Conservation (phyloP, 164 flowering plant genomes). For the Brasenia schreberi region DNA sequence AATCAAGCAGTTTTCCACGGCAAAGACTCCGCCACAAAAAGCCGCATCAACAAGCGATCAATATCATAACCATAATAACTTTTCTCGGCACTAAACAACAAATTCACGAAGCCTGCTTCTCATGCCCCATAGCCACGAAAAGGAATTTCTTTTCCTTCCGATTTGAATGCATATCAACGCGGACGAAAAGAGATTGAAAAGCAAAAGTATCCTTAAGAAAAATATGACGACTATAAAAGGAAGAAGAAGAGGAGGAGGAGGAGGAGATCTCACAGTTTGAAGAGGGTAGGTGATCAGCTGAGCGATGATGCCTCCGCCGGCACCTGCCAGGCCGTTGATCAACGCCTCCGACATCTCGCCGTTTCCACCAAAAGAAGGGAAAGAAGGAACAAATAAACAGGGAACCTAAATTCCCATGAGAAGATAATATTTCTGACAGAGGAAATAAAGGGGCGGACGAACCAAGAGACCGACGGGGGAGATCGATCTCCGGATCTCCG, state of each 20-base stretch:
- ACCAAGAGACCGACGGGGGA: neutral
- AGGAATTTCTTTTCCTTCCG: neutral
- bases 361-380: conserved; percentile 4
- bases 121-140: neutral
- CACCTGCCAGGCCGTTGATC: conserved; percentile 96
- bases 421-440: neutral
- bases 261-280: conserved; percentile 45
- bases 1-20: no score
- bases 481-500: neutral
- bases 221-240: neutral
- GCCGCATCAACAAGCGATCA: no score
- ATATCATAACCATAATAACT: no score
- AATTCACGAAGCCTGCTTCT: no score
- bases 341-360: conserved; percentile 72
- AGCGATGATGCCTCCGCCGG: conserved; percentile 94
- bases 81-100: no score
- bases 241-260: neutral
- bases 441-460: neutral
- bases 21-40: no score
- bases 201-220: neutral
- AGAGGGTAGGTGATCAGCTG: conserved; percentile 91
- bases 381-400: neutral
- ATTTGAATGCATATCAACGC: neutral
- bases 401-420: neutral
- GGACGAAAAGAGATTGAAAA: neutral